These are phyloP conservation scores for Beta macrorhiza DNA, from an alignment of 179 eudicot species.

Conservation along the genomic window DNA sequence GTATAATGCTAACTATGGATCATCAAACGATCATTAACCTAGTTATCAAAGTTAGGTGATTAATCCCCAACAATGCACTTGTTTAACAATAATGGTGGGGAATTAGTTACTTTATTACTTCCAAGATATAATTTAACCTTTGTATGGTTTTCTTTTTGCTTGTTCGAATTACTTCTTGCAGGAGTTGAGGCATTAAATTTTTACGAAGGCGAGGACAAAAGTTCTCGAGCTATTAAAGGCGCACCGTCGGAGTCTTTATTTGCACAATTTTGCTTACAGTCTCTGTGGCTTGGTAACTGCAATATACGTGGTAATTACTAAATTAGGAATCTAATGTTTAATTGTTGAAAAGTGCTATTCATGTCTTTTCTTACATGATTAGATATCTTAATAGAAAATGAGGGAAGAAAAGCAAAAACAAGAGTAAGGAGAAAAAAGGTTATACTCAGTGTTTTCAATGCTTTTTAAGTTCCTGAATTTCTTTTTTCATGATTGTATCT, in stretches of 20 bases:
- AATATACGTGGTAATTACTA: constrained; percentile 76
- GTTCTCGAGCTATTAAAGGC: constrained; percentile 81
- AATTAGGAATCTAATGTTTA: constrained; percentile 13
- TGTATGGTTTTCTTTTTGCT: background rate
- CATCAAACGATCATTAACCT: no score
- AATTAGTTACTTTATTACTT: no score
- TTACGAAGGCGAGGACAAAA: constrained; percentile 51
- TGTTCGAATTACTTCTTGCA: constrained; percentile 27
- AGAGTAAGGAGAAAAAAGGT: background rate
- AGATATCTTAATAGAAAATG: background rate
- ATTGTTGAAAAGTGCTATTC: background rate
- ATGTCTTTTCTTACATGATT: constrained; percentile 2
- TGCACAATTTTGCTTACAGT: constrained; percentile 89
- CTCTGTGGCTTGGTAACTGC: constrained; percentile 96
- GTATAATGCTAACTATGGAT: no score
- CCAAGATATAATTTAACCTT: background rate
- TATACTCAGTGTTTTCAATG: background rate
- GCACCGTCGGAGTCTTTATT: constrained; percentile 80
- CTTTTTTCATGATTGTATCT: constrained; percentile 16
- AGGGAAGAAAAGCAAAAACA: background rate
- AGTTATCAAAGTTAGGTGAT: no score
- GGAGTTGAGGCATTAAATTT: constrained; percentile 43
- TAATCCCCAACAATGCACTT: no score
- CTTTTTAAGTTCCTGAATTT: background rate
- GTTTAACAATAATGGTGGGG: no score